Evolutionary conservation across 2,329 filamentous ascomycete species (phyloP).

Genomic region (Arthrobotrys sphaeroides): DNA sequence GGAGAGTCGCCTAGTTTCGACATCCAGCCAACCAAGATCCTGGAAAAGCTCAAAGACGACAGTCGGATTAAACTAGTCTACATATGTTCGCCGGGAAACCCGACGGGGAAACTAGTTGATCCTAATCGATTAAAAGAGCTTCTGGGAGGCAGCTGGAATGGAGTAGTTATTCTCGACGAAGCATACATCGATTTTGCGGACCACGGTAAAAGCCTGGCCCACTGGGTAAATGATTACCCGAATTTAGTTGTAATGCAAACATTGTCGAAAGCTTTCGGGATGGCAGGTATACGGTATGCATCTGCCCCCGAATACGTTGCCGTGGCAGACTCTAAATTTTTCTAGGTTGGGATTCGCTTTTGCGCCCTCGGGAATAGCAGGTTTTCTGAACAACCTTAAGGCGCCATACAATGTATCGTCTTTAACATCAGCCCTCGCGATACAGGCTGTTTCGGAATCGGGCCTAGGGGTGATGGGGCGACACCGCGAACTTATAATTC

Average conservation of each 20-base stretch:
- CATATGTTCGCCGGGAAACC: slow-evolving; percentile 94
- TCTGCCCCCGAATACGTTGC: background rate
- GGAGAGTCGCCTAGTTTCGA: slow-evolving; percentile 71
- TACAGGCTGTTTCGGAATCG: slow-evolving; percentile 72
- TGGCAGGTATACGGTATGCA: slow-evolving; percentile 80
- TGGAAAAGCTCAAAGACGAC: slow-evolving; percentile 71
- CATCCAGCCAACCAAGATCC: slow-evolving; percentile 76
- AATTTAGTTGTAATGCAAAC: slow-evolving; percentile 99
- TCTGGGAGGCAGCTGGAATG: slow-evolving; percentile 93
- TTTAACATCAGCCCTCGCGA: slow-evolving; percentile 83
- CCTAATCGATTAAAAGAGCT: slow-evolving; percentile 77
- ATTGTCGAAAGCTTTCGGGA: slow-evolving; percentile 94
- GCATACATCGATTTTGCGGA: slow-evolving; percentile 95
- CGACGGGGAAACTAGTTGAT: slow-evolving; percentile 79
- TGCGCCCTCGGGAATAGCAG: slow-evolving; percentile 76
- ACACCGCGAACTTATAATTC: slow-evolving; percentile 75
- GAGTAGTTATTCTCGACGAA: slow-evolving; percentile 90
- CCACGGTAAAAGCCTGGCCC: slow-evolving; percentile 80
- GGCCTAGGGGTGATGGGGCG: slow-evolving; percentile 78
- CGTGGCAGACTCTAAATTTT: background rate
- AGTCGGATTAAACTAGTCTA: slow-evolving; percentile 84
- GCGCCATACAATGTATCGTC: slow-evolving; percentile 95
- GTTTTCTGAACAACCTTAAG: slow-evolving; percentile 88
- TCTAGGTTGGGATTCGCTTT: slow-evolving; percentile 82
- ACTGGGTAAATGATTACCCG: slow-evolving; percentile 90